Evolutionary conservation across 164 flowering plant species (phyloP).

Genomic region (Brasenia schreberi): DNA sequence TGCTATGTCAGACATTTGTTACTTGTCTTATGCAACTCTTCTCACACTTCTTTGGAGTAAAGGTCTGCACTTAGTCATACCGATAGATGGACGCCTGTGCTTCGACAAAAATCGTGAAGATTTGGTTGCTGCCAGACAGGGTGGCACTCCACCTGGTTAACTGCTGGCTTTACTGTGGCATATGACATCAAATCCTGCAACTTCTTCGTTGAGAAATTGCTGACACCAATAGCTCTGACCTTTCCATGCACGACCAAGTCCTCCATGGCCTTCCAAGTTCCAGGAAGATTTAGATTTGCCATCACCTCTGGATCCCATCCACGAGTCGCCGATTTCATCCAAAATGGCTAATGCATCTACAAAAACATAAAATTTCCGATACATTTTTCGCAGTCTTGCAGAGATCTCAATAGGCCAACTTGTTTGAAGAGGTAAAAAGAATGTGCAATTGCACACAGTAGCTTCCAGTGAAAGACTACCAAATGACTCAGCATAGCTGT

Average conservation of each 20-base stretch:
- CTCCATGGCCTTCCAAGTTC: slow-evolving; percentile 85
- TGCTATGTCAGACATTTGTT: no score
- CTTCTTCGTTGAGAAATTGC: slow-evolving; percentile 69
- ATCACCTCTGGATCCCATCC: slow-evolving; percentile 41
- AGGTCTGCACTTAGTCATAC: slow-evolving; percentile 12
- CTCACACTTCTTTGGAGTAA: no score
- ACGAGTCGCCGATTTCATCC: slow-evolving; percentile 35
- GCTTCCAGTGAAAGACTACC: no score
- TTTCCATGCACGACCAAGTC: slow-evolving; percentile 57
- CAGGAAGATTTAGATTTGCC: slow-evolving; percentile 33
- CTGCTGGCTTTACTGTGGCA: slow-evolving; percentile 77
- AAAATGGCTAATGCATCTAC: slow-evolving; percentile 85
- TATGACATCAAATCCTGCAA: slow-evolving; percentile 8
- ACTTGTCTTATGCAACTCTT: no score
- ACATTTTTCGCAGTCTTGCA: no score
- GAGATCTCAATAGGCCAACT: no score
- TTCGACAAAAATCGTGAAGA: slow-evolving; percentile 44
- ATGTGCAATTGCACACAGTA: no score
- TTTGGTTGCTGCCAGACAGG: slow-evolving; percentile 59
- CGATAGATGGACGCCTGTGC: slow-evolving; percentile 59
- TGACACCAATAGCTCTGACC: slow-evolving; percentile 74
- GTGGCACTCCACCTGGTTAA: slow-evolving; percentile 76
- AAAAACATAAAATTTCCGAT: background rate
- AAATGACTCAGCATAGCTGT: no score
- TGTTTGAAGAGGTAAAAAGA: no score